Evolutionary conservation across 2,329 filamentous ascomycete genomes (phyloP), one percentile per base, ranked within the genome.

Genomic region (Falciphora oryzae): DNA sequence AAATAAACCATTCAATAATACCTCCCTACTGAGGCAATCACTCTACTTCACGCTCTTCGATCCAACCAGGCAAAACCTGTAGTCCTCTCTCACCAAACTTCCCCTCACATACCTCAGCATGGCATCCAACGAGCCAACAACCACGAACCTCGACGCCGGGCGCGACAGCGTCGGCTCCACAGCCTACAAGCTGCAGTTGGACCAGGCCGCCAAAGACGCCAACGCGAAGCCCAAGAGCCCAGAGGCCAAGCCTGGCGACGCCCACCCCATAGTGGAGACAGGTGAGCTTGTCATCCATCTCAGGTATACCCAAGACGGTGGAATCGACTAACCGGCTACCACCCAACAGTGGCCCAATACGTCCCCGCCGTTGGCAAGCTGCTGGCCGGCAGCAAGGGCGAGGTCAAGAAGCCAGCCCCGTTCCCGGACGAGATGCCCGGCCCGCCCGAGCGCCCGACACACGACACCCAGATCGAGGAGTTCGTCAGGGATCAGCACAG

Each of bases 401-500:
- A 75, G 50, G 70, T 76, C 53, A 70, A 73, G 61, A 65, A 73
- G 11, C 57, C 65, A 2, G 32, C 60, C 0, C 32, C 25, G n/a
- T 10, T 59, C 10, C 53, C 67, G 4, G 65, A 68, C 10, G 63
- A 69, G 63, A 64, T 66, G 4, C 62, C 69, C 10, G 78, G 75
- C 3, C 78, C 78, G 18, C 81, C 81, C 3, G 68, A 77, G 14
- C 74, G 81, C 18, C 81, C 81, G 0, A 67, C 74, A 28, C 77
- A 84, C 64, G 82, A 84, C 67, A 63, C 70, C 6, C 77, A 81
- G 68, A 83, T 85, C 62, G 81, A 82, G 66, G 79, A 83, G 32
- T 85, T 85, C 66, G 73, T 85, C 38, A 76, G 80, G 62, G 81
- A 83, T 61, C 82, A 84, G 72, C 81, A 85, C 69, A 72, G 77